Base-by-base conservation (phyloP, 768 basidiomycete species). In the Suillus placidus region DNA sequence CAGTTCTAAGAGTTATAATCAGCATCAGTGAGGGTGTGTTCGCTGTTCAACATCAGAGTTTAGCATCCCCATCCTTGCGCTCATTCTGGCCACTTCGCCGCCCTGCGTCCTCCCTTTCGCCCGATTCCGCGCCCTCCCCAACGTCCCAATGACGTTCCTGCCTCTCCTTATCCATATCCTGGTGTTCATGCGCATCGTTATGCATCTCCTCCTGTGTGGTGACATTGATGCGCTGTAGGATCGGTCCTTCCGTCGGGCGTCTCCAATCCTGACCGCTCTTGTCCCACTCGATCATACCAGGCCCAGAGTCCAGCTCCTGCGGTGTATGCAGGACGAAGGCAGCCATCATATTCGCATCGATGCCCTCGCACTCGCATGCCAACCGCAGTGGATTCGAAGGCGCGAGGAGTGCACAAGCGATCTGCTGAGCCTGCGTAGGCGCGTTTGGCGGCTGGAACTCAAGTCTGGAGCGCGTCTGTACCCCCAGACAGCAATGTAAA, bases 401-500 rank as follows among this genome's bases (percentile, higher is more conserved):
- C 0, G 69, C 68, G 13, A 78, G 76, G 23, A 87, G 69, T 38
- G 81, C 84, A 62, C 76, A 72, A 10, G 78, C 80, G 35, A 88
- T 82, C 45, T 85, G 78, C 67, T 81, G 78, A 13, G 71, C 68
- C 55, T 76, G 72, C 16, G 76, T 75, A 7, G 79, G 80, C 65
- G 87, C 81, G 13, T 79, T 79, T 0, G 77, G 79, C 5, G 86
- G 83, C 16, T 75, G 71, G 10, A 83, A 67, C 62, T 80, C 77
- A 69, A 88, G 12, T 80, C 79, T 4, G 86, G 85, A 13, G 68
- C 32, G 2, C 75, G 79, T 2, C 72, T 80, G 63, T 86, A 88
- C 4, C 86, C 88, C 20, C 84, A 74, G 13, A 71, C 72, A 0
- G 88, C 87, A 6, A 79, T 79, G 32, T 76, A 77, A 61, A 88